phyloP scores from a whole-genome alignment of 495 filamentous ascomycete species.

The Amorphotheca resinae region DNA sequence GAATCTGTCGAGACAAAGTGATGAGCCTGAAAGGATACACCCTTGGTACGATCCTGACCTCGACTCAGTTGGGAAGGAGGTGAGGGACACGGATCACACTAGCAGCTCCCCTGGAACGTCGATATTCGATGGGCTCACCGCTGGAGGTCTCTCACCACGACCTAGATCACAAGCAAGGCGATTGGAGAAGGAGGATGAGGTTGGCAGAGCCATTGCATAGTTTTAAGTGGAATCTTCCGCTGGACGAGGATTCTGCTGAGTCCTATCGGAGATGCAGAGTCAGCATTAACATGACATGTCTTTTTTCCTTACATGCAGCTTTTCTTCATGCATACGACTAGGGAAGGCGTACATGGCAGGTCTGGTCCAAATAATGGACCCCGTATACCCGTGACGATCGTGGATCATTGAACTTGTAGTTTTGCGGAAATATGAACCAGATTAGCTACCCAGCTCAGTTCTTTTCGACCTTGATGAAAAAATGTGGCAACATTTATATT shows the following conservation, averaged over 20 bases:
- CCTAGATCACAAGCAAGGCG: constrained; percentile 7
- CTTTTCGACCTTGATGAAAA: no score
- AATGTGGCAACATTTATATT: no score
- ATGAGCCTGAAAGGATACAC: background rate
- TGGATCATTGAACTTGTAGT: no score
- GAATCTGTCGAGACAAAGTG: constrained; percentile 11
- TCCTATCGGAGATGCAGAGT: background rate
- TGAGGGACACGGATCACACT: constrained; percentile 5
- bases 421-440: no score
- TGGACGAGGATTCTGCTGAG: background rate
- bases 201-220: constrained; percentile 21
- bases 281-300: background rate
- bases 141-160: constrained; percentile 16
- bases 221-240: background rate
- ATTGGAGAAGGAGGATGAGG: constrained; percentile 7
- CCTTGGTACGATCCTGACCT: constrained; percentile 15
- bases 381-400: no score
- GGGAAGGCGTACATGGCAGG: no score
- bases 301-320: background rate
- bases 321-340: no score
- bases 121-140: constrained; percentile 5
- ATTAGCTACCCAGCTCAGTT: no score
- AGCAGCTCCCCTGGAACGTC: constrained; percentile 15
- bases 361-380: no score
- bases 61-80: constrained; percentile 2